A percentile compares a stretch with the other conserved stretches of the same genome.
Conservation (phyloP, 306 rosid species). For the Cotoneaster glaucophyllus region DNA sequence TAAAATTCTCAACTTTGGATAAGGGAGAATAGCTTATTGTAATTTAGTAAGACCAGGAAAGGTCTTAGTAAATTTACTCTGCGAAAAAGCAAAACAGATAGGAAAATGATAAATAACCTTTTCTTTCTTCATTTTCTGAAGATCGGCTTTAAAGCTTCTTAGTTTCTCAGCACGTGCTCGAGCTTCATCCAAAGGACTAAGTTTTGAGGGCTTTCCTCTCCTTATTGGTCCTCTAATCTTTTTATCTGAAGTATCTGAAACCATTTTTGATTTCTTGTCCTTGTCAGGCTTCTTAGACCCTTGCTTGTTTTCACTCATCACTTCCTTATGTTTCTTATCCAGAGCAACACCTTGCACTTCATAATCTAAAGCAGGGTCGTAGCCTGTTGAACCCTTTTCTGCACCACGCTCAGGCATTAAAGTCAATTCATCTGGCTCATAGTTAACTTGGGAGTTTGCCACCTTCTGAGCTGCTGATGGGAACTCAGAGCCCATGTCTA, state of each 20-base stretch:
- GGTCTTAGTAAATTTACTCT: background rate
- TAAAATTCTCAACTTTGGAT: background rate
- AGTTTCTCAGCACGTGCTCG: constrained; percentile 88
- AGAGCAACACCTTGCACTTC: constrained; percentile 54
- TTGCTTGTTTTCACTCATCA: constrained; percentile 32
- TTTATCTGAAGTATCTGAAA: constrained; percentile 46
- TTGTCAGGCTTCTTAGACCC: constrained; percentile 52
- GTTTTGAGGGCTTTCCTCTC: constrained; percentile 74
- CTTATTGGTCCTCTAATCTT: constrained; percentile 77
- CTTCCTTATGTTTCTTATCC: constrained; percentile 45
- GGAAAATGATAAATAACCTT: constrained; percentile 47
- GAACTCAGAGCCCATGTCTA: constrained; percentile 74
- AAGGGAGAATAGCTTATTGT: background rate
- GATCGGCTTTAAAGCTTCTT: constrained; percentile 88
- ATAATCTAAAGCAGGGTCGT: constrained; percentile 84
- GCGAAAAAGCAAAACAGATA: background rate
- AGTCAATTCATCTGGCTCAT: constrained; percentile 78
- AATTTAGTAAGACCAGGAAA: background rate
- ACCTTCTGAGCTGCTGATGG: constrained; percentile 38
- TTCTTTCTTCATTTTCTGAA: constrained; percentile 94
- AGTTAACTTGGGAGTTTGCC: constrained; percentile 43
- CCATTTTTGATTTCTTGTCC: constrained; percentile 56
- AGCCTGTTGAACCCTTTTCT: constrained; percentile 56
- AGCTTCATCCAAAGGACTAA: constrained; percentile 94
- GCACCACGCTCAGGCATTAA: constrained; percentile 73